These are phyloP conservation scores for Singerocomus inundabilis DNA, from an alignment of 1,284 basidiomycete genomes.

Conservation along the genomic window DNA sequence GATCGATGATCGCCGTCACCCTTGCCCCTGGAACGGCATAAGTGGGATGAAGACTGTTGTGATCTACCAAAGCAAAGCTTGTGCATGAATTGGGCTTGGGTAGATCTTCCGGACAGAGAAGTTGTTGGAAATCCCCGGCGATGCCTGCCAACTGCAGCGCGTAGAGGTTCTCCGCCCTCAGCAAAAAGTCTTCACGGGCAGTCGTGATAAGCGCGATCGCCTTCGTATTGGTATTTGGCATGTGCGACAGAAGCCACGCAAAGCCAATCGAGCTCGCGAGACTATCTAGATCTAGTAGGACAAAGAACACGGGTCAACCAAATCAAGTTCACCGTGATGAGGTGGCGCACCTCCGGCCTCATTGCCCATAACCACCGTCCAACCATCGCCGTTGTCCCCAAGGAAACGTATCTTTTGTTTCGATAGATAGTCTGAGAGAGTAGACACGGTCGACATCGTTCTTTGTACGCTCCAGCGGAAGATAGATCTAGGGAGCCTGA, in stretches of 20 bases:
- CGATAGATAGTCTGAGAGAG: slow-evolving; percentile 40
- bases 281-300: slow-evolving; percentile 76
- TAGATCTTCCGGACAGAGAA: slow-evolving; percentile 62
- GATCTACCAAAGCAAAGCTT: slow-evolving; percentile 85
- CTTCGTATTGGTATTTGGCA: slow-evolving; percentile 34
- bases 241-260: slow-evolving; percentile 61
- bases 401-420: slow-evolving; percentile 42
- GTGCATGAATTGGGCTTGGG: slow-evolving; percentile 42
- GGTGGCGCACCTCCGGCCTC: slow-evolving; percentile 80
- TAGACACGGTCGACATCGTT: slow-evolving; percentile 25
- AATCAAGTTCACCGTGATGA: background rate
- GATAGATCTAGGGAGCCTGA: background rate
- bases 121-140: slow-evolving; percentile 42
- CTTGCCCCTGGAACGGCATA: slow-evolving; percentile 47
- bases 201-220: slow-evolving; percentile 77
- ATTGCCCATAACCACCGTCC: slow-evolving; percentile 88
- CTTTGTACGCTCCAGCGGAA: slow-evolving; percentile 1
- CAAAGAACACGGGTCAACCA: slow-evolving; percentile 1
- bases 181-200: slow-evolving; percentile 61
- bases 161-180: slow-evolving; percentile 86
- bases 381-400: slow-evolving; percentile 48
- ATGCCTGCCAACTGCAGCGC: slow-evolving; percentile 65
- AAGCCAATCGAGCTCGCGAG: slow-evolving; percentile 81
- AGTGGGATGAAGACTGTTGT: slow-evolving; percentile 68
- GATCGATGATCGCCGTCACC: slow-evolving; percentile 87